Evolutionary conservation across 169 alveolate genomes (phyloP), one percentile per base, ranked within the genome.

Genomic region (Amoebophrya sp.): DNA sequence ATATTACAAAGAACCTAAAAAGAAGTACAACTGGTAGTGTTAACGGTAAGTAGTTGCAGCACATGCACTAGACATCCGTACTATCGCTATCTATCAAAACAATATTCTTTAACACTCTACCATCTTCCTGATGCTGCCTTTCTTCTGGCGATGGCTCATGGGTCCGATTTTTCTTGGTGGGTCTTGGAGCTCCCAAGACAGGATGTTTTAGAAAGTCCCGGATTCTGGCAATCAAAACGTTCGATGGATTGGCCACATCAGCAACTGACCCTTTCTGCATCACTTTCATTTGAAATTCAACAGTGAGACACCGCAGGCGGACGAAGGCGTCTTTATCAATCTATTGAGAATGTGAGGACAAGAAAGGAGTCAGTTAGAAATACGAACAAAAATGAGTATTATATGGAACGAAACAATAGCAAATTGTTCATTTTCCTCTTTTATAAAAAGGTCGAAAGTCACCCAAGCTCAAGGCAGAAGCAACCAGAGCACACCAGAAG

Each of bases 301-400:
- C 83, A 1, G 83, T 65, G 83, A 65, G 83, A 36, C 83, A 65
- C 26, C 83, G 83, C 0, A 65, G 12, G 38, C 83, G 83, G 3
- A 65, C 83, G 83, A 65, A 65, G 36, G 83, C 83, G 83, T 65
- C 83, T 26, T 65, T 1, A 26, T 65, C 83, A 36, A 65, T 65
- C 83, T 65, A 36, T 18, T 26, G 33, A 6, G 83, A 23, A 10
- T 53, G 76, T 53, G 76, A 23, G 76, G 23, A 53, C 10, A 14
- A 53, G 76, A 53, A 23, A 53, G 76, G 76, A 53, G 76, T 53
- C 76, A 53, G 76, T 23, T 14, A 53, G 23, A 53, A 53, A 53
- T 53, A 53, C n/a, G 23, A 53, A 23, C 10, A 53, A 53, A 10
- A 53, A 23, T 14, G 10, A 10, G n/a, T 53, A 14, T 23, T 53